phyloP scores from a whole-genome alignment of 495 filamentous ascomycete genomes.

The Xylaria acuta region DNA sequence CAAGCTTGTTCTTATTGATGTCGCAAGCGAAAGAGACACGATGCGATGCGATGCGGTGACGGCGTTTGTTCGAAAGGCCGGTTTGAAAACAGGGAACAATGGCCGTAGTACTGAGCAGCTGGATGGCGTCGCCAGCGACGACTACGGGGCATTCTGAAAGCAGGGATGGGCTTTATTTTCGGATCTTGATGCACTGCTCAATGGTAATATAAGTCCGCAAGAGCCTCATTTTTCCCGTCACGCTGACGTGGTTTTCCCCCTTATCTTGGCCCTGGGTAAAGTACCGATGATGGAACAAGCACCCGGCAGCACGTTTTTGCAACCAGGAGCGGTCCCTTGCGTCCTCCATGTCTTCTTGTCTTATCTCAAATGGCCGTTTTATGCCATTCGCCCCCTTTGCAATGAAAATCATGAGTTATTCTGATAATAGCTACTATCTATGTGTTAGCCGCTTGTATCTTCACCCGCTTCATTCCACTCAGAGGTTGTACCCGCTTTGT shows the following conservation, averaged over 20 bases:
- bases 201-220: constrained; percentile 4
- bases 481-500: not conserved
- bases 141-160: not conserved
- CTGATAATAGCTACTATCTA: not conserved
- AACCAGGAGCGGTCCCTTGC: not conserved
- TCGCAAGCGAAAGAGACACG: not conserved
- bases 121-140: not conserved
- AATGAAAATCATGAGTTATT: not conserved
- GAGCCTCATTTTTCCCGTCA: constrained; percentile 22
- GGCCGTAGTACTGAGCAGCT: not conserved
- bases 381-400: not conserved
- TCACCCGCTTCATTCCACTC: not conserved
- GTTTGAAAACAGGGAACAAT: not conserved
- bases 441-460: not conserved
- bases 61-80: not conserved
- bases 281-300: constrained; percentile 15
- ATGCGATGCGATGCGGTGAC: not conserved
- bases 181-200: not conserved
- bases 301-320: constrained; percentile 1
- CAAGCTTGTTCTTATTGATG: not conserved
- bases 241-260: not conserved
- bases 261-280: not conserved
- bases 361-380: not conserved
- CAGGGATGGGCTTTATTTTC: constrained; percentile 1
- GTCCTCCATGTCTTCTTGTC: not conserved